Base-by-base conservation (phyloP, 2,329 filamentous ascomycete genomes). In the Colletotrichum falcatum region DNA sequence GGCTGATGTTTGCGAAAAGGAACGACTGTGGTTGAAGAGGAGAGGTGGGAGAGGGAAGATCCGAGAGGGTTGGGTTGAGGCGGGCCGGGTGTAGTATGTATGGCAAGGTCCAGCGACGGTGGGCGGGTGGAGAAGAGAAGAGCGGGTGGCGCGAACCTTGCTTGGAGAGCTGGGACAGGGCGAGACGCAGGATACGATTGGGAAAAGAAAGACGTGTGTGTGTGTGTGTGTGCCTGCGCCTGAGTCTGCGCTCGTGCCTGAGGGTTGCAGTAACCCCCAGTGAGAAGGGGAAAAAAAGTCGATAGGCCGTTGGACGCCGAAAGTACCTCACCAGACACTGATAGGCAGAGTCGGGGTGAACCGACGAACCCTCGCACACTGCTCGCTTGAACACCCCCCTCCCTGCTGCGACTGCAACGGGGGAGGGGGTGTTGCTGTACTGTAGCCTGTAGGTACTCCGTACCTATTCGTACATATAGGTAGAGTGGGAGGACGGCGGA, bases 1-100 rank as follows among this genome's bases (percentile, higher is more conserved):
- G 69, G 65, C 56, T 70, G 61, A 70, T 71, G 53, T 35, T 66
- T 65, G 67, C 67, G 71, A 71, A 72, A 67, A 72, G 44, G 71
- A 72, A 71, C 63, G 71, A 67, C 71, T 68, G 67, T 62, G 68
- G 63, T 72, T 61, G 58, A 61, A 61, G 58, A 49, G 59, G 56
- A 71, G 37, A 64, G 62, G 64, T 66, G 62, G 67, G 66, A 66
- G 67, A 49, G 58, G 55, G 64, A 65, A 72, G 68, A 67, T 56
- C 63, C 63, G 54, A 35, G 48, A 66, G 55, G 68, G n/a, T 44
- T 71, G 62, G 64, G 64, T 64, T 59, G 67, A 72, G 71, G 71
- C 71, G 71, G 71, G 49, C 64, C 71, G 68, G 68, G 71, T 71
- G 68, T 70, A 48, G 68, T 72, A 72, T 71, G 71, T 71, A 71